These are phyloP conservation scores for Eimeria mitis DNA, from an alignment of 169 alveolate genomes.

Conservation along the genomic window DNA sequence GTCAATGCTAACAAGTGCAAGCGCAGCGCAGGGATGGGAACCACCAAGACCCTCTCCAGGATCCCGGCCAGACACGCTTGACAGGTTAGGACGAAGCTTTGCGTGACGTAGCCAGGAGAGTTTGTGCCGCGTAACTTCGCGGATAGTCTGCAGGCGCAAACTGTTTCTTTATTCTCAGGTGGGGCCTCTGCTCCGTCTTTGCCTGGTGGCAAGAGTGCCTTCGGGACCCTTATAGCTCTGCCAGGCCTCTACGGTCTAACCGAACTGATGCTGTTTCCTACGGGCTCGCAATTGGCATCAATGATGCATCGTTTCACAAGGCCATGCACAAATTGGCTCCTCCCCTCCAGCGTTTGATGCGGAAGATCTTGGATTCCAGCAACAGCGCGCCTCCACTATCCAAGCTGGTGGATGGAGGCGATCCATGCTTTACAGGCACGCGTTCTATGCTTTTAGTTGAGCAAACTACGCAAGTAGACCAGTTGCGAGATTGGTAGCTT, in stretches of 20 bases:
- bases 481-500: not conserved
- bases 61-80: slow-evolving; percentile 23
- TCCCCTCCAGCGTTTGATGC: slow-evolving; percentile 36
- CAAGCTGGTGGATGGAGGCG: slow-evolving; percentile 34
- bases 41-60: slow-evolving; percentile 59
- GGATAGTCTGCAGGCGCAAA: not conserved
- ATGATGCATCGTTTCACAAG: slow-evolving; percentile 19
- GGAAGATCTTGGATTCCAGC: slow-evolving; percentile 2
- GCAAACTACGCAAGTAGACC: not conserved
- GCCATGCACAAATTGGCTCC: not conserved
- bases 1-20: slow-evolving; percentile 23
- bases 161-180: not conserved
- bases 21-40: slow-evolving; percentile 64
- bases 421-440: slow-evolving; percentile 55
- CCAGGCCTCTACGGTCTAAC: slow-evolving; percentile 15
- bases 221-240: slow-evolving; percentile 35
- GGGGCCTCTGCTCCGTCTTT: slow-evolving; percentile 58
- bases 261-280: not conserved
- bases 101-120: not conserved
- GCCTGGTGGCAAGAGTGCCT: slow-evolving; percentile 64
- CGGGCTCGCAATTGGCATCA: slow-evolving; percentile 12
- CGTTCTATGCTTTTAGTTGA: not conserved
- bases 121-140: not conserved
- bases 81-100: slow-evolving; percentile 1
- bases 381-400: not conserved